phyloP scores from a whole-genome alignment of 768 basidiomycete genomes.

The Harrya chromipes region DNA sequence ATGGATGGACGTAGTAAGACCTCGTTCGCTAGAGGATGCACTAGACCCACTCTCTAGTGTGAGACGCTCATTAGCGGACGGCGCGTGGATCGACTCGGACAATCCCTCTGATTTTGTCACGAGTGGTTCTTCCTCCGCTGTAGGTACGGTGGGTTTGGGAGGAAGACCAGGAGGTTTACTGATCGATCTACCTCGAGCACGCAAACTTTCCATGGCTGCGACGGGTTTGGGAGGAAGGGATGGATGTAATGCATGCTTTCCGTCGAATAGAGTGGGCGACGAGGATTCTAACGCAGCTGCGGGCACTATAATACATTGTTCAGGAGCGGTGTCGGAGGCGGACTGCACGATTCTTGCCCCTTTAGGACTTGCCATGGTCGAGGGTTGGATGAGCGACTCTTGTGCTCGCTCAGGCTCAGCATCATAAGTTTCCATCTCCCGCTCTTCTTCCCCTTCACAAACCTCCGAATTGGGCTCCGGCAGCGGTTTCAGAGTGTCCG shows the following conservation, averaged over 20 bases:
- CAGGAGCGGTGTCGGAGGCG: constrained; percentile 8
- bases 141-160: constrained; percentile 4
- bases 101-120: constrained; percentile 20
- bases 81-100: constrained; percentile 28
- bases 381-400: constrained; percentile 7
- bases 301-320: constrained; percentile 18
- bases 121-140: constrained; percentile 13
- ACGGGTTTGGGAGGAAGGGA: constrained; percentile 49
- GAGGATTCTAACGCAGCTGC: constrained; percentile 6
- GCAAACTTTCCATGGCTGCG: constrained; percentile 19
- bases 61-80: constrained; percentile 14
- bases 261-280: constrained; percentile 10
- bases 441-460: constrained; percentile 15
- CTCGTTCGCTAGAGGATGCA: constrained; percentile 29
- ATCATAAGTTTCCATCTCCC: constrained; percentile 21
- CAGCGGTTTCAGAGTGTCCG: constrained; percentile 58
- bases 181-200: constrained; percentile 11
- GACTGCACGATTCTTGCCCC: constrained; percentile 1
- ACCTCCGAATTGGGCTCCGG: constrained; percentile 43
- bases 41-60: constrained; percentile 16
- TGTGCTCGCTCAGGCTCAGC: constrained; percentile 2
- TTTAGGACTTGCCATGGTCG: constrained; percentile 7
- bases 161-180: constrained; percentile 14
- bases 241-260: constrained; percentile 37
- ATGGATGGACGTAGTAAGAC: constrained; percentile 54